A percentile compares a stretch with the other conserved stretches of the same genome.
Evolutionary conservation across 108 stramenopile genomes (phyloP).

Genomic region (Pseudonitzschia multistriata): DNA sequence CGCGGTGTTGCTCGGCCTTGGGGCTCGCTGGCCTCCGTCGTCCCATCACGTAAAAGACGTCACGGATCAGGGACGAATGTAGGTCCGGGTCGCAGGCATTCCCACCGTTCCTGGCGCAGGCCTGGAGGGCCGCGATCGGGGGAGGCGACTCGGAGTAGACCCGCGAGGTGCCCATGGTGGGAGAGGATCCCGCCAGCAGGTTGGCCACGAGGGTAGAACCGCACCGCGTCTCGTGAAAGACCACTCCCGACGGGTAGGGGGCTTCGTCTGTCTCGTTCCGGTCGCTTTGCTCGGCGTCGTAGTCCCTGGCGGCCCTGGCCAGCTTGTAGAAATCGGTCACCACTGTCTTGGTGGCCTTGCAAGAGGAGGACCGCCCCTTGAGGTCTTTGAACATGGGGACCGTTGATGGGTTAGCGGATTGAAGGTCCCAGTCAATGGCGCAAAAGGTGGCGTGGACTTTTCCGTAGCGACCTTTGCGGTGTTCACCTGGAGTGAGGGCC

Average conservation of each 20-base stretch:
- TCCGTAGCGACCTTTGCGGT: not conserved
- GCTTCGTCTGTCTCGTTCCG: constrained; percentile 38
- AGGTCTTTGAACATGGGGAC: constrained; percentile 60
- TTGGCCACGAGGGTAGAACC: constrained; percentile 94
- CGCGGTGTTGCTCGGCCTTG: constrained; percentile 19
- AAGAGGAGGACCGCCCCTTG: constrained; percentile 24
- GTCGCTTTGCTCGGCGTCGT: constrained; percentile 29
- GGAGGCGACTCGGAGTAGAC: constrained; percentile 83
- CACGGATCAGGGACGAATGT: constrained; percentile 51
- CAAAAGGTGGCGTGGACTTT: constrained; percentile 41
- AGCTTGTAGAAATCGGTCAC: constrained; percentile 44
- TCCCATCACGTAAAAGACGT: constrained; percentile 77
- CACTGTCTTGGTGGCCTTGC: constrained; percentile 22
- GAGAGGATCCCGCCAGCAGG: constrained; percentile 72
- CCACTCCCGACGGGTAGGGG: constrained; percentile 59
- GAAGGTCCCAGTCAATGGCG: constrained; percentile 58
- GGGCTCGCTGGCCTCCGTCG: constrained; percentile 24
- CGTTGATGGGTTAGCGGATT: constrained; percentile 49
- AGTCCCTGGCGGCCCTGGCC: constrained; percentile 33
- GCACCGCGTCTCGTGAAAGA: constrained; percentile 93
- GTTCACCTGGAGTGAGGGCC: not conserved
- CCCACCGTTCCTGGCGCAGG: constrained; percentile 30
- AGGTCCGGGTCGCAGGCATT: constrained; percentile 36
- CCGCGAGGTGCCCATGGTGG: constrained; percentile 39
- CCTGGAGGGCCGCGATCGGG: constrained; percentile 52